Base-by-base conservation (phyloP, 768 basidiomycete genomes). In the Antrodiella citrinella region DNA sequence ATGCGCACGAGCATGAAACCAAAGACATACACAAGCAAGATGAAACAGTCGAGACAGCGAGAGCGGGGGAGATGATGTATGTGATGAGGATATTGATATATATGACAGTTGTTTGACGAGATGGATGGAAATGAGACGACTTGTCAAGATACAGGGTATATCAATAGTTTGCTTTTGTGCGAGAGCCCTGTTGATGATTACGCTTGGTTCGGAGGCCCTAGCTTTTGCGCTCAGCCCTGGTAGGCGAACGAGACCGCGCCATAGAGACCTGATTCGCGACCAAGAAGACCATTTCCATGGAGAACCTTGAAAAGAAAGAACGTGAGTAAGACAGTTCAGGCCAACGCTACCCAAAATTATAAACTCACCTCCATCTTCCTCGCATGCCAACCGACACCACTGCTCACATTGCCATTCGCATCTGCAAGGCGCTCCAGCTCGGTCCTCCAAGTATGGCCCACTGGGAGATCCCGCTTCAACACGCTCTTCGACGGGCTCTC, bases 161-260 rank as follows among this genome's bases (percentile, higher is more conserved):
- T 35, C 30, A 15, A 15, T 35, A 35, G 30, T 15, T 35, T 15
- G 30, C 30, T 35, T 35, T 35, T 35, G n/a, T n/a, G n/a, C n/a
- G n/a, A n/a, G n/a, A n/a, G n/a, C n/a, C n/a, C n/a, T 35, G 30
- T 35, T 35, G 7, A 7, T 35, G 30, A 35, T 7, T 35, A 35
- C 30, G 15, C 7, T 7, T 35, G 30, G 7, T 35, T 15, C 7
- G 30, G 7, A 15, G 30, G 30, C 30, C 7, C 30, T 7, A 35
- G 30, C n/a, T n/a, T n/a, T n/a, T n/a, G 15, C 41, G n/a, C 25
- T 75, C 63, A 96, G 24, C 91, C 91, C 58, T 91, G 91, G 67
- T 93, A 94, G 7, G 93, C 93, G 65, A 94, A 97, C 1, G 91
- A 90, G 15, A 92, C 90, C 11, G 91, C 92, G 18, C 93, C 92